Base-by-base conservation (phyloP, 805 yeast species). In the Ogataea naganishii region DNA sequence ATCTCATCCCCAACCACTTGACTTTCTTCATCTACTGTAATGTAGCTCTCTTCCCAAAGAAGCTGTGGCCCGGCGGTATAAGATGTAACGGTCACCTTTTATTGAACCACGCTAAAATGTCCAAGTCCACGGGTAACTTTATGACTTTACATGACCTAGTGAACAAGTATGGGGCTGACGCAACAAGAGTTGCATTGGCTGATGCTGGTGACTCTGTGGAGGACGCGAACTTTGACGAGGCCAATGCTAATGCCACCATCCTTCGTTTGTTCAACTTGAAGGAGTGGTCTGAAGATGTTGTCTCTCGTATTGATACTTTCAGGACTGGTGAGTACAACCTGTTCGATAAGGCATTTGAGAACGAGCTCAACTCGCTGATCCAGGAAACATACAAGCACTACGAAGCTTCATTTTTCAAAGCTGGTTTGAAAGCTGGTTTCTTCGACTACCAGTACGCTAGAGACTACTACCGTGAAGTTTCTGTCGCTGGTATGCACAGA, bases 131-230 rank as follows among this genome's bases (percentile, higher is more conserved):
- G 19, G 98, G 98, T 62, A 92, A 92, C 66, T 92, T 92, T 56
- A 68, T 84, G 77, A 92, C 97, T 30, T 66, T 92, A 56, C 72
- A 77, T 46, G 85, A 92, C 57, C 72, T 81, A 53, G 78, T 79
- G 36, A 69, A 75, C 46, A 92, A 92, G 61, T 92, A 78, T 45
- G 98, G 98, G 58, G 95, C 97, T 30, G 98, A 92, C 58, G 96
- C 97, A 24, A 67, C 95, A 8, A 81, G 98, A 69, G 83, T 92
- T 56, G 96, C 98, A 5, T 66, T 92, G 41, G 98, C 97, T 26
- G 98, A 92, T 65, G 96, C 96, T 30, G 98, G 98, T 66, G 98
- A 92, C 56, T 68, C 92, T 24, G 75, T 86, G 43, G 98, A 92
- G 63, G 98, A 92, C 59, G 98, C 98, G 31, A 92, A 92, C 66